Conservation (phyloP, 2,329 filamentous ascomycete species). For the Venturiaceae sp. region DNA sequence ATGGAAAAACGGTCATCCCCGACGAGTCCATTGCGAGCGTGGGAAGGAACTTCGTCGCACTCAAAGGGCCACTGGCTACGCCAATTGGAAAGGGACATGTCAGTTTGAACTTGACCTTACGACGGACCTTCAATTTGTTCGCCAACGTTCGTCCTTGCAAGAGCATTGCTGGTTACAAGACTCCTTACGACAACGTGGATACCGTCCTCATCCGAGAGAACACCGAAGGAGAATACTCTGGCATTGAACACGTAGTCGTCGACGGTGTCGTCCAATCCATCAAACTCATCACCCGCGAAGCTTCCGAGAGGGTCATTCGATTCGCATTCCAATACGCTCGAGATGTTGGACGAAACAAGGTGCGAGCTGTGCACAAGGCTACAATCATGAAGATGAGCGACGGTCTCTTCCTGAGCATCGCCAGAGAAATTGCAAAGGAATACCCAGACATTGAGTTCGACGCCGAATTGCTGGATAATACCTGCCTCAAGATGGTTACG, state of each 20-base stretch:
- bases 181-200: conserved; percentile 93
- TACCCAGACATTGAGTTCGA: conserved; percentile 96
- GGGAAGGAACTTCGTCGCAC: conserved; percentile 88
- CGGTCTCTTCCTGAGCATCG: conserved; percentile 90
- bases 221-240: conserved; percentile 99
- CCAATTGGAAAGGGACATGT: conserved; percentile 98
- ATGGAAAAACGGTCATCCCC: conserved; percentile 92
- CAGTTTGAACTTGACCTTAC: conserved; percentile 95
- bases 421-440: conserved; percentile 80
- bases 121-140: conserved; percentile 99
- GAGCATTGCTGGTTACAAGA: conserved; percentile 96
- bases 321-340: conserved; percentile 98
- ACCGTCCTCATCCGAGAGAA: conserved; percentile 98
- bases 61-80: conserved; percentile 96
- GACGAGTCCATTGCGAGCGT: conserved; percentile 90
- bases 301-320: conserved; percentile 88
- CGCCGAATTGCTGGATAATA: conserved; percentile 96
- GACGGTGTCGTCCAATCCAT: conserved; percentile 98
- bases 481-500: conserved; percentile 96
- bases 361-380: conserved; percentile 97
- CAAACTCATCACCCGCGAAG: conserved; percentile 96
- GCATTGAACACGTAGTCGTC: conserved; percentile 96
- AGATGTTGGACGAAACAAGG: conserved; percentile 89
- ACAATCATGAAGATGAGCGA: conserved; percentile 99
- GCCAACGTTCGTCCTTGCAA: conserved; percentile 98